Evolutionary conservation across 1,139 yeast genomes (phyloP).

Genomic region (Wickerhamomyces sp.): DNA sequence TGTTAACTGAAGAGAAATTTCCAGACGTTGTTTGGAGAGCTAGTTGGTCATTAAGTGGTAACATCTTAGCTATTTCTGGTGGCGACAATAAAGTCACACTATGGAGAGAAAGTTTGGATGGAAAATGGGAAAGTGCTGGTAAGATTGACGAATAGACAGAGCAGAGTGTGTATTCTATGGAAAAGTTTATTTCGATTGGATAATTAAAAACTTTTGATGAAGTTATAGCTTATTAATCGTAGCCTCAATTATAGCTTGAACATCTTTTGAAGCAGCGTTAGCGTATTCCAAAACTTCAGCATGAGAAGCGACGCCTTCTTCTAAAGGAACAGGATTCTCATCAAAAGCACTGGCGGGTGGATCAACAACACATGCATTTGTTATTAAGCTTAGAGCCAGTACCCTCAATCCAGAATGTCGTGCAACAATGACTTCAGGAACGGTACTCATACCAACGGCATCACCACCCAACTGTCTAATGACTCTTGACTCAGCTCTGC

Average conservation of each 20-base stretch:
- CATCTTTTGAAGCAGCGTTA: constrained; percentile 72
- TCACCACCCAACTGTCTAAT: constrained; percentile 76
- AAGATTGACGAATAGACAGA: constrained; percentile 67
- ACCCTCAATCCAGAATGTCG: constrained; percentile 82
- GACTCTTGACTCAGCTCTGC: constrained; percentile 86
- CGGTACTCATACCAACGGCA: constrained; percentile 97
- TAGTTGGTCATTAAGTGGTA: constrained; percentile 95
- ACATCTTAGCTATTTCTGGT: constrained; percentile 90
- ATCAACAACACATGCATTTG: constrained; percentile 76
- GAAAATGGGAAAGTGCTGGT: constrained; percentile 96
- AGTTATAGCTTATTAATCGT: constrained; percentile 42
- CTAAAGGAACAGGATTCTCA: constrained; percentile 45
- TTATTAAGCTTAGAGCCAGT: constrained; percentile 79
- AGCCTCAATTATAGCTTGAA: constrained; percentile 61
- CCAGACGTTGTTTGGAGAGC: constrained; percentile 99
- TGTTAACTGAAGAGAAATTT: constrained; percentile 73
- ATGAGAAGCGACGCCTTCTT: constrained; percentile 82
- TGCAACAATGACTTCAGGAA: constrained; percentile 91
- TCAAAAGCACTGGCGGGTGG: constrained; percentile 71
- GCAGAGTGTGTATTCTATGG: neutral
- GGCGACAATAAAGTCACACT: constrained; percentile 94
- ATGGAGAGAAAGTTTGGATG: constrained; percentile 93
- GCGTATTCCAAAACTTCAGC: constrained; percentile 86
- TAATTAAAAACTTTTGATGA: neutral
- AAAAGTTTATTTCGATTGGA: neutral